Conservation (phyloP, 441 rosid species). For the Pelargonium cotyledonis region DNA sequence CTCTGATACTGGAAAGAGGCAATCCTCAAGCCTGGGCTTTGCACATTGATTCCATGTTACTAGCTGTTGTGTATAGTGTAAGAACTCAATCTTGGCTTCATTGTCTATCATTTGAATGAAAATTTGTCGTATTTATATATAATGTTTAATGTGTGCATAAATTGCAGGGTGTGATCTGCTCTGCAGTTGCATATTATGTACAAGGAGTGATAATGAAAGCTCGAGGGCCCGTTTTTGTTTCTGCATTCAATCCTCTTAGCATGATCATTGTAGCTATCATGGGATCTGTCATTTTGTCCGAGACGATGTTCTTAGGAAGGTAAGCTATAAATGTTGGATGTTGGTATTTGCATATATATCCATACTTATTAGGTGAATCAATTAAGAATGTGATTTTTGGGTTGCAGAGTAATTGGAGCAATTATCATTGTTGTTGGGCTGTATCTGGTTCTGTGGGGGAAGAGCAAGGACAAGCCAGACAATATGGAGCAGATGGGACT, state of each 20-base stretch:
- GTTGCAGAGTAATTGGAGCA: slow-evolving; percentile 51
- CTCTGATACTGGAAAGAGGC: slow-evolving; percentile 33
- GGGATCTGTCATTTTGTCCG: slow-evolving; percentile 44
- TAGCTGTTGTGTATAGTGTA: slow-evolving; percentile 39
- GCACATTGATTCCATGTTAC: slow-evolving; percentile 31
- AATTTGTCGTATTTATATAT: no score
- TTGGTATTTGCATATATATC: no score
- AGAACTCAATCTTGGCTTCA: no score
- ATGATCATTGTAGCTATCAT: slow-evolving; percentile 47
- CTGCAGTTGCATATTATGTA: slow-evolving; percentile 39
- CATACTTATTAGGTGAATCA: no score
- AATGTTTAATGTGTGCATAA: no score
- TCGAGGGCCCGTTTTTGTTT: slow-evolving; percentile 54
- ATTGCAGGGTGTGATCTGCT: slow-evolving; percentile 47
- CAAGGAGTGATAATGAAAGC: slow-evolving; percentile 42
- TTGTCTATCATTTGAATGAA: no score
- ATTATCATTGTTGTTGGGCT: slow-evolving; percentile 42
- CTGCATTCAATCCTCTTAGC: slow-evolving; percentile 49
- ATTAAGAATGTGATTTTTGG: slow-evolving; percentile 7
- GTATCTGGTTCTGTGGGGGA: slow-evolving; percentile 53
- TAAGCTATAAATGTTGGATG: slow-evolving; percentile 14
- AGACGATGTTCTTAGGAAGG: slow-evolving; percentile 46
- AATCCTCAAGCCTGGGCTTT: slow-evolving; percentile 36
- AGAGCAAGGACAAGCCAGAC: slow-evolving; percentile 35
- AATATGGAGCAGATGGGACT: no score